Evolutionary conservation across 129 eudicot genomes (phyloP).

Genomic region (Tagetes erecta): DNA sequence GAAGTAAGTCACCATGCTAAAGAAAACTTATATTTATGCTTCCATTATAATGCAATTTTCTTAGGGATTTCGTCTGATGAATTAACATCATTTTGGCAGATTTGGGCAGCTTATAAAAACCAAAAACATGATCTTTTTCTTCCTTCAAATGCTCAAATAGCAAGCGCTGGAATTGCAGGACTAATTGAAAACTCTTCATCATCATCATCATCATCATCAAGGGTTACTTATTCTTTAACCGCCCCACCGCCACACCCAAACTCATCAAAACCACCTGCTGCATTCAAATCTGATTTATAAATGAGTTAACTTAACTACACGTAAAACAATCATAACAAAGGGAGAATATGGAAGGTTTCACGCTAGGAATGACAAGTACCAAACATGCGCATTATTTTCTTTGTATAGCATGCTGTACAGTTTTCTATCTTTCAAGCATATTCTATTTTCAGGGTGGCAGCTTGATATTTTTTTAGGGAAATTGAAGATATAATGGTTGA

Average conservation of each 20-base stretch:
- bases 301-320: conserved; percentile 2
- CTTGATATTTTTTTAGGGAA: conserved; percentile 23
- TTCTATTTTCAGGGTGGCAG: neutral
- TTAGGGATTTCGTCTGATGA: neutral
- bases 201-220: conserved; percentile 32
- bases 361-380: conserved; percentile 11
- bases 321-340: conserved; percentile 12
- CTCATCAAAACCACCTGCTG: conserved; percentile 41
- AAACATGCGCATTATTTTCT: conserved; percentile 1
- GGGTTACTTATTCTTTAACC: conserved; percentile 74
- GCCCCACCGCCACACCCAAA: conserved; percentile 72
- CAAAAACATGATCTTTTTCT: conserved; percentile 97
- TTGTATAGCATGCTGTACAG: conserved; percentile 48
- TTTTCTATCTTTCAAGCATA: neutral
- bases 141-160: conserved; percentile 92
- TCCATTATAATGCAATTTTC: neutral
- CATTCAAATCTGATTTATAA: conserved; percentile 36
- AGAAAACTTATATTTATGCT: too few relatives aligned
- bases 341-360: neutral
- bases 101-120: conserved; percentile 96
- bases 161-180: conserved; percentile 96
- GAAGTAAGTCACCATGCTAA: conserved; percentile 62
- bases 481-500: neutral
- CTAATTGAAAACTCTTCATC: conserved; percentile 72
- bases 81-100: conserved; percentile 44